Evolutionary conservation across 108 stramenopile species (phyloP).

Genomic region (Mediolabrus comicus): DNA sequence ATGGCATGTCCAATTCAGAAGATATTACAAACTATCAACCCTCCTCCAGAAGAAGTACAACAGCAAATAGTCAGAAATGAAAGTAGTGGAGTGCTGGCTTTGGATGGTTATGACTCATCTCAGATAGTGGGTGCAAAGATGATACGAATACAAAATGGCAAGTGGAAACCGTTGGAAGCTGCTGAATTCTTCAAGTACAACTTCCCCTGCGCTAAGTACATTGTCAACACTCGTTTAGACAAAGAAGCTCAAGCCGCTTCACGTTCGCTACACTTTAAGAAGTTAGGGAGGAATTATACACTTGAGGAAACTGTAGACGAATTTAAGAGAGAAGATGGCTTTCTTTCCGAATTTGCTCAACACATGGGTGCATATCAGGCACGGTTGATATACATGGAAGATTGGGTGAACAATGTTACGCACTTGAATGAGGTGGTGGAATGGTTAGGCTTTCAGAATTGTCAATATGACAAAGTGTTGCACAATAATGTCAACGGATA

Average conservation of each 20-base stretch:
- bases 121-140: slow-evolving; percentile 45
- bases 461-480: not conserved
- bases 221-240: slow-evolving; percentile 33
- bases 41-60: slow-evolving; percentile 13
- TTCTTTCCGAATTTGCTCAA: slow-evolving; percentile 1
- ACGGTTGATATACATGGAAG: slow-evolving; percentile 27
- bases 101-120: slow-evolving; percentile 3
- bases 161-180: not conserved
- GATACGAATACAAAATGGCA: slow-evolving; percentile 16
- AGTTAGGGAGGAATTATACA: not conserved
- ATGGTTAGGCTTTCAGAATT: slow-evolving; percentile 39
- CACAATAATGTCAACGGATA: slow-evolving; percentile 14
- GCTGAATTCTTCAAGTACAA: slow-evolving; percentile 31
- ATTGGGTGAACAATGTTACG: slow-evolving; percentile 32
- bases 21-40: slow-evolving; percentile 36
- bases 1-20: slow-evolving; percentile 22
- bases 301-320: not conserved
- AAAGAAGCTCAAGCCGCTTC: slow-evolving; percentile 4
- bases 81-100: not conserved
- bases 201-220: slow-evolving; percentile 38
- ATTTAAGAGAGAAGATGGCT: not conserved
- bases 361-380: slow-evolving; percentile 21
- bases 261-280: too few relatives aligned
- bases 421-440: slow-evolving; percentile 25
- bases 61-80: not conserved